A percentile compares a stretch with the other conserved stretches of the same genome.
Evolutionary conservation across 1,284 basidiomycete genomes (phyloP).

Genomic region (Mycena citricolor): DNA sequence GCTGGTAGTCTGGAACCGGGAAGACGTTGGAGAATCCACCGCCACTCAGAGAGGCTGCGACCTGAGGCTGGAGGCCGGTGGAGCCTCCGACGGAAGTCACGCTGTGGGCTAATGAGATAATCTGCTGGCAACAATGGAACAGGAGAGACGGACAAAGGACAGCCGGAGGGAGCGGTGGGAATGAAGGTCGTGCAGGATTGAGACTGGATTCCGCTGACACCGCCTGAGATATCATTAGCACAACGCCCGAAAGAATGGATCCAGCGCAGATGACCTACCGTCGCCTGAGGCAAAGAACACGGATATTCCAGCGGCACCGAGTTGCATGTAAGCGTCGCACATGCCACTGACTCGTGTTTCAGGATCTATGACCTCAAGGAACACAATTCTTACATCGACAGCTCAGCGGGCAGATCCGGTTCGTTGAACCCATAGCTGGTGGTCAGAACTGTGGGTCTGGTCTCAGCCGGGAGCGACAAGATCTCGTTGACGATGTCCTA

Average conservation of each 20-base stretch:
- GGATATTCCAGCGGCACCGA: conserved; percentile 10
- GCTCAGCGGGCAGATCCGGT: too few species aligned
- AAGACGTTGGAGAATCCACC: conserved; percentile 7
- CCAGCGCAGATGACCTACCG: too few species aligned
- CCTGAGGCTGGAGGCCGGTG: conserved; percentile 2
- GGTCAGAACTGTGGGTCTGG: conserved; percentile 1
- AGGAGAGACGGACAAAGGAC: too few species aligned
- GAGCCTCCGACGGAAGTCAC: conserved; percentile 17
- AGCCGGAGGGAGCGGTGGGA: conserved; percentile 27
- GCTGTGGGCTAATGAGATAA: too few species aligned
- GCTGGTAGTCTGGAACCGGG: conserved; percentile 4
- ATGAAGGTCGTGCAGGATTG: conserved; percentile 19
- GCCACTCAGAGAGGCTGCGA: conserved; percentile 1
- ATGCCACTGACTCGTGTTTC: conserved; percentile 11
- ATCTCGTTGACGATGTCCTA: not conserved
- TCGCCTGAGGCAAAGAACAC: conserved; percentile 13
- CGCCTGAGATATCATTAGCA: too few species aligned
- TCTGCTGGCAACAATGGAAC: too few species aligned
- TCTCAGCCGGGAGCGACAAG: not conserved
- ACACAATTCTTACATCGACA: too few species aligned
- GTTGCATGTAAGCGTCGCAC: conserved; percentile 14
- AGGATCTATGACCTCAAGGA: too few species aligned
- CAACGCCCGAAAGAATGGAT: too few species aligned
- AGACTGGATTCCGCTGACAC: conserved; percentile 28
- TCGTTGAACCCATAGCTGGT: too few species aligned